Conservation (phyloP, 2,329 filamentous ascomycete genomes). For the Aurifilum marmelostoma region DNA sequence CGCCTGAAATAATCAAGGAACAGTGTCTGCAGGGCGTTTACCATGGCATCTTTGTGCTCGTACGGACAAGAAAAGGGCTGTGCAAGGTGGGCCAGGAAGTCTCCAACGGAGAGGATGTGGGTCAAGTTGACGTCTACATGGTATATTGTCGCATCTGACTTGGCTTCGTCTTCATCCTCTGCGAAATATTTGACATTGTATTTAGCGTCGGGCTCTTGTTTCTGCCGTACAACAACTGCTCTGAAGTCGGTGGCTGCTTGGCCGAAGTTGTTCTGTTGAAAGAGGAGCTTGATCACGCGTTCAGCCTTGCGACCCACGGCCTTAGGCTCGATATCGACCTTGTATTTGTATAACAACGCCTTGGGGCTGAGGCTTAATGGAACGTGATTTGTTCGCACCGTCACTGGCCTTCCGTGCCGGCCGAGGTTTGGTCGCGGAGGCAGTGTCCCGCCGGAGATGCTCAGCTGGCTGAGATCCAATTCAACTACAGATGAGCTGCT, state of each 20-base stretch:
- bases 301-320: neutral
- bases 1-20: neutral
- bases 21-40: neutral
- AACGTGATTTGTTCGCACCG: neutral
- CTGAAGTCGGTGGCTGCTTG: neutral
- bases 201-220: neutral
- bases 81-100: neutral
- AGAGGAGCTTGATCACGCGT: slow-evolving; percentile 15
- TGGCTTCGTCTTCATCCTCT: slow-evolving; percentile 4
- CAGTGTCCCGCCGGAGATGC: neutral
- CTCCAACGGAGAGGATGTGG: neutral
- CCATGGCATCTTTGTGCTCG: neutral
- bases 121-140: neutral
- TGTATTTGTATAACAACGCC: slow-evolving; percentile 1
- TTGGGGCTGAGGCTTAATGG: neutral
- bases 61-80: neutral
- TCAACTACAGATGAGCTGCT: neutral
- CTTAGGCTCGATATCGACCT: neutral
- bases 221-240: neutral
- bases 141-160: neutral
- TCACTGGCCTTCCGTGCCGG: neutral
- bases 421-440: neutral
- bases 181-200: slow-evolving; percentile 9
- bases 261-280: slow-evolving; percentile 1
- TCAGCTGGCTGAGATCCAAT: neutral